phyloP scores from a whole-genome alignment of 352 stramenopile species.

The Plasmopara viticola region DNA sequence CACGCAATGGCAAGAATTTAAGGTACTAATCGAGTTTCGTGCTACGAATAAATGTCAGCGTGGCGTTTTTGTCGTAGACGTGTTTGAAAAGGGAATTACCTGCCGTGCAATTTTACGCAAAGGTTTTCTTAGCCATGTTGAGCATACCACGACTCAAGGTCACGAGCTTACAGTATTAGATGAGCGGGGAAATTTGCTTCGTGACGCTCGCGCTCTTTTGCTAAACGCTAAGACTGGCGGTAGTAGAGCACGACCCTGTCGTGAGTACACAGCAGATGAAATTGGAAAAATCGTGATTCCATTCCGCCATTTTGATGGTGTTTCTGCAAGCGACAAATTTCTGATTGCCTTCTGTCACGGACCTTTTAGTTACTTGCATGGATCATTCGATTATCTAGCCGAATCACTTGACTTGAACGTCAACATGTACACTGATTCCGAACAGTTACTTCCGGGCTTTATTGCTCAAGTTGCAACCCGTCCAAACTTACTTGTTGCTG shows the following conservation, averaged over 20 bases:
- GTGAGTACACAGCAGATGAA: too few species aligned
- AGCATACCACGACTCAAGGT: constrained; percentile 35
- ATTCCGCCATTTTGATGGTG: constrained; percentile 31
- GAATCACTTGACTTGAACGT: constrained; percentile 29
- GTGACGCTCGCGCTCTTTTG: constrained; percentile 28
- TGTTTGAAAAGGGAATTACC: too few species aligned
- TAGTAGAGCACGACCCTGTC: constrained; percentile 6
- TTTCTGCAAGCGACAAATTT: constrained; percentile 25
- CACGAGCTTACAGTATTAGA: constrained; percentile 50
- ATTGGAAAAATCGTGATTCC: constrained; percentile 17
- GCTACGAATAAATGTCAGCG: constrained; percentile 15
- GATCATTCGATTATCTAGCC: constrained; percentile 34
- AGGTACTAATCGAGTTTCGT: constrained; percentile 29
- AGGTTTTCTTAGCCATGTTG: constrained; percentile 14
- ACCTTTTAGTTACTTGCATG: constrained; percentile 37
- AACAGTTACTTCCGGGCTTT: constrained; percentile 37
- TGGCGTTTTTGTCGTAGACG: constrained; percentile 28
- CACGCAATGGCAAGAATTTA: constrained; percentile 34
- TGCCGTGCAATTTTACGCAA: too few species aligned
- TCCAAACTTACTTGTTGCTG: too few species aligned
- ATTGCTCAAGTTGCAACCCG: too few species aligned
- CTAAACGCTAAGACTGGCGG: constrained; percentile 34
- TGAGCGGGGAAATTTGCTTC: constrained; percentile 33
- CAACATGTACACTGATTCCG: constrained; percentile 42
- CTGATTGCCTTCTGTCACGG: constrained; percentile 33